Evolutionary conservation across 306 rosid species (phyloP).

Genomic region (Lathyrus aphaca): DNA sequence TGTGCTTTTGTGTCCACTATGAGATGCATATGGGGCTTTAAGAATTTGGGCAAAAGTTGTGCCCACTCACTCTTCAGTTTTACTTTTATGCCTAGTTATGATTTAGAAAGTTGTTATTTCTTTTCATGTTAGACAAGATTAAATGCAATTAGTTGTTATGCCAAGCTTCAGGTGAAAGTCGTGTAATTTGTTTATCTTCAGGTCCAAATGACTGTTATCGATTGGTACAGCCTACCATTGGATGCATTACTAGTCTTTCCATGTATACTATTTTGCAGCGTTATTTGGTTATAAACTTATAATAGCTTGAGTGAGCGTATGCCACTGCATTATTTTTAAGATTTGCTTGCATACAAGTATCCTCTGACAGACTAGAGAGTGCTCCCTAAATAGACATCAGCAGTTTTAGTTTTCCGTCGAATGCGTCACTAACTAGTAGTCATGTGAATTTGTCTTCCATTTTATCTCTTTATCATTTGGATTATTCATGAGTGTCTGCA

Average conservation of each 20-base stretch:
- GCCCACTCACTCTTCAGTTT: conserved; percentile 5
- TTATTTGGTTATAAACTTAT: not conserved
- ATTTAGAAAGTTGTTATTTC: conserved; percentile 15
- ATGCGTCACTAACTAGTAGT: not conserved
- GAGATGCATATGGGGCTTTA: conserved; percentile 17
- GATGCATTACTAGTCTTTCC: not conserved
- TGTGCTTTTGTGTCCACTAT: conserved; percentile 22
- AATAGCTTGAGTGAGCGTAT: not conserved
- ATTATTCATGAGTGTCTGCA: not conserved
- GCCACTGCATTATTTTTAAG: conserved; percentile 8
- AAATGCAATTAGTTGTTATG: no score
- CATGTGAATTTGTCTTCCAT: not conserved
- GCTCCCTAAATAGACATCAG: not conserved
- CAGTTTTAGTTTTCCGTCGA: not conserved
- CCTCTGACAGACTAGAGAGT: not conserved
- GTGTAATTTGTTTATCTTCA: no score
- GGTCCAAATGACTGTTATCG: not conserved
- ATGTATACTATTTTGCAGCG: not conserved
- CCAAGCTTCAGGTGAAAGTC: no score
- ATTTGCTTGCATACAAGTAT: not conserved
- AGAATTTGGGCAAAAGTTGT: conserved; percentile 5
- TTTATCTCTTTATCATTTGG: not conserved
- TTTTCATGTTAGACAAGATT: not conserved
- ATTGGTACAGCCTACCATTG: not conserved
- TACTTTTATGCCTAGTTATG: not conserved